Percentiles rank a stretch among this genome's conserved stretches.
Conservation (phyloP, 2,329 filamentous ascomycete species). For the Aspergillus brunneoviolaceus region DNA sequence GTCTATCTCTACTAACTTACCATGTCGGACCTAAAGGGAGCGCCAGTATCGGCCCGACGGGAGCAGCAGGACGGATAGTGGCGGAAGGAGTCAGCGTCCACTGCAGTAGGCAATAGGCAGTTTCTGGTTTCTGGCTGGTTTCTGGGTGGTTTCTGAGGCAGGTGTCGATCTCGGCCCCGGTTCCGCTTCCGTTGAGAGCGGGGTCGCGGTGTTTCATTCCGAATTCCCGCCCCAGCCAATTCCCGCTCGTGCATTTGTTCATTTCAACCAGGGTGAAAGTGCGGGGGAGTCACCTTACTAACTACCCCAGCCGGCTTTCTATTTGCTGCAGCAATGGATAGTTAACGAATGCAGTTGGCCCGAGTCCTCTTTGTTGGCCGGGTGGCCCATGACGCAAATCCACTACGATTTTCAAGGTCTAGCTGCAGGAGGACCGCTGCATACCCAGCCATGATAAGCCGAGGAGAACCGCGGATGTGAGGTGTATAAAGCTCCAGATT, state of each 20-base stretch:
- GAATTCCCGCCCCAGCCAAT: background rate
- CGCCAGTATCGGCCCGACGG: too few species aligned
- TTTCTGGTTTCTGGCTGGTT: too few species aligned
- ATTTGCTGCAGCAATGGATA: too few species aligned
- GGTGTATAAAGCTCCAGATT: background rate
- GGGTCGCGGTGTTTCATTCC: background rate
- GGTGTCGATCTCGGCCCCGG: background rate
- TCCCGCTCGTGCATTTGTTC: background rate
- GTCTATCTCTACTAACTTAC: too few species aligned
- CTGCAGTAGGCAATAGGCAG: too few species aligned
- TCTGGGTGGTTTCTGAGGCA: background rate
- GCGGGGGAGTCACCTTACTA: background rate
- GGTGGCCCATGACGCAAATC: background rate
- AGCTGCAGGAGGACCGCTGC: background rate
- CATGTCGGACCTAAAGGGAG: too few species aligned
- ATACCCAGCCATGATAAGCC: background rate
- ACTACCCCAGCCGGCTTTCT: background rate
- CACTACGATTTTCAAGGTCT: background rate
- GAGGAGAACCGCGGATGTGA: background rate
- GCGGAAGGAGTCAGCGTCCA: background rate
- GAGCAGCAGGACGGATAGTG: background rate
- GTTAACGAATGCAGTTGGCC: too few species aligned
- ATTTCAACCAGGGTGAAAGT: background rate
- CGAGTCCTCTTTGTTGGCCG: background rate
- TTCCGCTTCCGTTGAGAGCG: background rate